These are phyloP conservation scores for Paramecium biaurelia DNA, from an alignment of 73 alveolate genomes.

Conservation along the genomic window DNA sequence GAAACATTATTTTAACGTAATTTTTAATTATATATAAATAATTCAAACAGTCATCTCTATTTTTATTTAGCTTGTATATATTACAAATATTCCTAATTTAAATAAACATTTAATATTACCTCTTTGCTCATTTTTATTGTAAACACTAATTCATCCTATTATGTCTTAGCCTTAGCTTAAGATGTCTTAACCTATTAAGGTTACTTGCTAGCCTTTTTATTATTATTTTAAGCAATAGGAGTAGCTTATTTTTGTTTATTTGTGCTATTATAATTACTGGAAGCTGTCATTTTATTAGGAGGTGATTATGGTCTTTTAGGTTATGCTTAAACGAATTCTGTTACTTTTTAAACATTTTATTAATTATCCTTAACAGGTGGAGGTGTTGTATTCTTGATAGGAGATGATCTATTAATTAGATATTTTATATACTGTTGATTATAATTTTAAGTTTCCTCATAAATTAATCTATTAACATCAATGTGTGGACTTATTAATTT, in stretches of 20 bases:
- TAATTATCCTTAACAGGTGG: conserved; percentile 28
- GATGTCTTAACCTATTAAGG: neutral
- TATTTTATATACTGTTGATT: neutral
- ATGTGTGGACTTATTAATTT: conserved; percentile 63
- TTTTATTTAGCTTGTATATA: conserved; percentile 50
- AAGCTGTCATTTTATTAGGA: neutral
- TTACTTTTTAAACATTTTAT: neutral
- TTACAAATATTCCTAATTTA: conserved; percentile 30
- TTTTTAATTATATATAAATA: conserved; percentile 23
- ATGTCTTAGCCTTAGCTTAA: neutral
- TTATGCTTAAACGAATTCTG: conserved; percentile 1
- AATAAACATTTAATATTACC: neutral
- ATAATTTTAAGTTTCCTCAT: conserved; percentile 44
- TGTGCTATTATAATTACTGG: neutral
- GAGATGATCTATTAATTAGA: neutral
- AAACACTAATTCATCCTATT: conserved; percentile 56
- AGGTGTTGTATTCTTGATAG: neutral
- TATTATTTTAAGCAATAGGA: neutral
- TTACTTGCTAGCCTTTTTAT: neutral
- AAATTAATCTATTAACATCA: conserved; percentile 60
- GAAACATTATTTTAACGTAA: neutral
- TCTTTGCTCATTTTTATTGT: conserved; percentile 64
- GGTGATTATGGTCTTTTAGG: neutral
- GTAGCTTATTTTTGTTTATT: neutral
- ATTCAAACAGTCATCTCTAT: conserved; percentile 23